phyloP scores from a whole-genome alignment of 345 rosid species.

The Hypericum perforatum region DNA sequence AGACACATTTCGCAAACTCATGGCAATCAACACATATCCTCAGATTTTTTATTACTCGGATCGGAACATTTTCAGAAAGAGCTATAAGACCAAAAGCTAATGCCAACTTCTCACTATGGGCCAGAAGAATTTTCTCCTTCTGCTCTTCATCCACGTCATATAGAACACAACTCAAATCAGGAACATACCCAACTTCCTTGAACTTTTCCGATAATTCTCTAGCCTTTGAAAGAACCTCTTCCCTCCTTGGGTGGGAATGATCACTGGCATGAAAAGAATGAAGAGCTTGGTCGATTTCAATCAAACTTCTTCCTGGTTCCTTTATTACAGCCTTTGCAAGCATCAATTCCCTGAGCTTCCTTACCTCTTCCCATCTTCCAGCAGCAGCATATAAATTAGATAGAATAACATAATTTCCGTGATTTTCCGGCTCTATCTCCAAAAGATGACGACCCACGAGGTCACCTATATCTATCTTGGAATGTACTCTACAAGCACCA shows the following conservation, averaged over 20 bases:
- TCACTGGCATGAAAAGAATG: conserved; percentile 78
- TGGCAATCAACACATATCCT: conserved; percentile 86
- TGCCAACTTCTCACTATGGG: conserved; percentile 87
- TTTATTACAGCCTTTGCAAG: conserved; percentile 54
- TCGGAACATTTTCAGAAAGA: conserved; percentile 32
- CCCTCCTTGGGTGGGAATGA: conserved; percentile 67
- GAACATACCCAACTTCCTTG: conserved; percentile 75
- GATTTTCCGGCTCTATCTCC: conserved; percentile 73
- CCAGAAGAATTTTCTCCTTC: conserved; percentile 72
- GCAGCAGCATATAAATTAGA: conserved; percentile 78
- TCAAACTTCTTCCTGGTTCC: conserved; percentile 89
- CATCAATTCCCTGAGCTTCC: conserved; percentile 55
- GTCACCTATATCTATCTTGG: conserved; percentile 54
- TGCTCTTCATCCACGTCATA: conserved; percentile 86
- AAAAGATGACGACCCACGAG: conserved; percentile 45
- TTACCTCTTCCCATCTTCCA: conserved; percentile 81
- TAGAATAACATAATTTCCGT: conserved; percentile 73
- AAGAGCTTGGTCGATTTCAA: conserved; percentile 55
- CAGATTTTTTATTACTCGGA: conserved; percentile 72
- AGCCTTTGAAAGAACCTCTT: conserved; percentile 43
- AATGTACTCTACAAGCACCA: conserved; percentile 81
- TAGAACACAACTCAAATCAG: conserved; percentile 68
- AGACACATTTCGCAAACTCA: conserved; percentile 70
- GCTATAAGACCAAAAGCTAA: conserved; percentile 64
- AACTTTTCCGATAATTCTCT: conserved; percentile 42